A percentile compares a stretch with the other conserved stretches of the same genome.
These are phyloP conservation scores for Aspergillus nomiae DNA, from an alignment of 2,329 filamentous ascomycete species.

Conservation along the genomic window DNA sequence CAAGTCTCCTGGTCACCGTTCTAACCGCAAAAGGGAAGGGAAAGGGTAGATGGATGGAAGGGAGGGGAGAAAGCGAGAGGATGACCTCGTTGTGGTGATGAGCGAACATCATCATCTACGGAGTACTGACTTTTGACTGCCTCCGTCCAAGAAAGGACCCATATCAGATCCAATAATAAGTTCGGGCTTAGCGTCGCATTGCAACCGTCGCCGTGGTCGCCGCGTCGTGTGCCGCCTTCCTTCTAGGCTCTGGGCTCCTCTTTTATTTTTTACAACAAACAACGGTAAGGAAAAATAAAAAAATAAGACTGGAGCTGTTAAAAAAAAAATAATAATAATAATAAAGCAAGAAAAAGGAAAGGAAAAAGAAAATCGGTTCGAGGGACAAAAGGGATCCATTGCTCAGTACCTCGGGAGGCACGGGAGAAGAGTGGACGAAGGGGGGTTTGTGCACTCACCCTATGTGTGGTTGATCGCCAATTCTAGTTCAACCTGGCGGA, in stretches of 20 bases:
- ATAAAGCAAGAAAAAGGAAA: neutral
- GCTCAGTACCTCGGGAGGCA: conserved; percentile 23
- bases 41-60: conserved; percentile 3
- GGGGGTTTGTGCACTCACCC: conserved; percentile 26
- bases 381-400: conserved; percentile 24
- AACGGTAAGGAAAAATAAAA: conserved; percentile 2
- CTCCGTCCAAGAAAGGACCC: conserved; percentile 26
- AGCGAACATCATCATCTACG: conserved; percentile 1
- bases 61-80: conserved; percentile 9
- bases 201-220: conserved; percentile 27
- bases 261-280: conserved; percentile 2
- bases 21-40: conserved; percentile 14
- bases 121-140: conserved; percentile 9
- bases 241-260: conserved; percentile 5
- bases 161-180: conserved; percentile 41
- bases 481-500: conserved; percentile 25
- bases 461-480: conserved; percentile 32
- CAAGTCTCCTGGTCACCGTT: conserved; percentile 9
- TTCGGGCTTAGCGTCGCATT: conserved; percentile 32
- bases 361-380: neutral
- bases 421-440: conserved; percentile 18
- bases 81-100: conserved; percentile 16
- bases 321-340: conserved; percentile 8
- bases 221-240: conserved; percentile 13
- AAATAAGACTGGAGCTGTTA: neutral